These are phyloP conservation scores for Pseudopyricularia cyperi DNA, from an alignment of 2,329 filamentous ascomycete species.

Conservation along the genomic window DNA sequence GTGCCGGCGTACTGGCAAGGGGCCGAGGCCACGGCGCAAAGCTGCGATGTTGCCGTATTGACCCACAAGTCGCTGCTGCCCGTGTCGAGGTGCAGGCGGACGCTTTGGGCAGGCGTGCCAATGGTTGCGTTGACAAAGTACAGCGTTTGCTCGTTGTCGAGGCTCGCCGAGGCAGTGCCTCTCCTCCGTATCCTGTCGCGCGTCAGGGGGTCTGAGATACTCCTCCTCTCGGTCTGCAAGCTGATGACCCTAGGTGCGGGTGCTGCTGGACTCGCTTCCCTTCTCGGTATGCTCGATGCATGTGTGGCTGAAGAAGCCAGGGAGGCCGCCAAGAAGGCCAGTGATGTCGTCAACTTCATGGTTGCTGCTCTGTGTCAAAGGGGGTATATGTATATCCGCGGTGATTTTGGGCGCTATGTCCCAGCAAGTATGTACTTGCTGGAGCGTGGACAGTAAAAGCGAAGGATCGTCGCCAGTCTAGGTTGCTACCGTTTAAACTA, in stretches of 20 bases:
- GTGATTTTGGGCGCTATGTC: no score
- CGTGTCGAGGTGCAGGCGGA: constrained; percentile 52
- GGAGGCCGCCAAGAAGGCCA: constrained; percentile 16
- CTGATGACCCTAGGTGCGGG: constrained; percentile 28
- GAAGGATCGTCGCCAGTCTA: neutral
- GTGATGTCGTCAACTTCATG: constrained; percentile 22
- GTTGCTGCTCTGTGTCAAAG: neutral
- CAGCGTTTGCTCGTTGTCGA: constrained; percentile 49
- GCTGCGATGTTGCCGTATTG: constrained; percentile 47
- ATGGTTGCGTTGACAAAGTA: constrained; percentile 52
- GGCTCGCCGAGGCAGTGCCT: constrained; percentile 25
- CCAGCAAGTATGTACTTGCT: no score
- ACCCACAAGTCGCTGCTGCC: constrained; percentile 60
- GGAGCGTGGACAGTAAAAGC: neutral
- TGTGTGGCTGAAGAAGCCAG: constrained; percentile 12
- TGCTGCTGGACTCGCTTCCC: constrained; percentile 12
- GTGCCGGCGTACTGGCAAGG: constrained; percentile 51
- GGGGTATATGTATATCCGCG: neutral
- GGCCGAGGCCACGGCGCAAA: constrained; percentile 37
- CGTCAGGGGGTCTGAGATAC: constrained; percentile 25
- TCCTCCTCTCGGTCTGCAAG: constrained; percentile 27
- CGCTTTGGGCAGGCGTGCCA: constrained; percentile 45
- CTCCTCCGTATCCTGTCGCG: constrained; percentile 33
- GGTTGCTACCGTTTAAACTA: neutral
- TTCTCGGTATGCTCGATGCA: constrained; percentile 16